phyloP scores from a whole-genome alignment of 768 basidiomycete genomes.

The Termitomyces sp. region DNA sequence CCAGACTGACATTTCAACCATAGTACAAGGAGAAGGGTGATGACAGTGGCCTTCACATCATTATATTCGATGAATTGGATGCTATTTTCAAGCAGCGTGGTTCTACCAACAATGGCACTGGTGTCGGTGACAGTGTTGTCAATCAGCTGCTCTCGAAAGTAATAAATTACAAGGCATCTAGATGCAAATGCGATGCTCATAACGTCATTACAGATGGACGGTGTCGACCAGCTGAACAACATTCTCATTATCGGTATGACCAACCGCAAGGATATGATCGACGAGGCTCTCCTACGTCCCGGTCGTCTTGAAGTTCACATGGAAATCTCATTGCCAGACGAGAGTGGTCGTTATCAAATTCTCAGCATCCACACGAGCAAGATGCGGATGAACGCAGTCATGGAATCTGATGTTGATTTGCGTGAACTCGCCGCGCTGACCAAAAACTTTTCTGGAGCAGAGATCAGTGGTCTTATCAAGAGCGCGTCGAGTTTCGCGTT shows the following conservation, averaged over 20 bases:
- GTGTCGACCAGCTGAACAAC: conserved; percentile 98
- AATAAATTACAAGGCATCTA: conserved; percentile 18
- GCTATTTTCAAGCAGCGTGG: conserved; percentile 99
- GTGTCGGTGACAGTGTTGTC: conserved; percentile 98
- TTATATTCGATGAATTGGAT: conserved; percentile 98
- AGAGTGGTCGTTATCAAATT: conserved; percentile 87
- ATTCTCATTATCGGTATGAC: conserved; percentile 99
- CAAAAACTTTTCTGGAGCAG: conserved; percentile 98
- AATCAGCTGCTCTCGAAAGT: conserved; percentile 98
- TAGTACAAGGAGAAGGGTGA: conserved; percentile 97
- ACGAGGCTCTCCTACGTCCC: conserved; percentile 94
- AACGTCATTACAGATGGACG: conserved; percentile 76
- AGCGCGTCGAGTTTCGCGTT: conserved; percentile 98
- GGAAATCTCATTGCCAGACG: conserved; percentile 98
- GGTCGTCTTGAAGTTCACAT: conserved; percentile 99
- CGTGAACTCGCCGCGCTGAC: conserved; percentile 74
- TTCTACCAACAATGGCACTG: conserved; percentile 83
- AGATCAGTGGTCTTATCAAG: conserved; percentile 93
- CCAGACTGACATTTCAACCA: neutral
- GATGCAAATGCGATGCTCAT: neutral
- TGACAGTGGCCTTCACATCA: conserved; percentile 96
- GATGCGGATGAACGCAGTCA: conserved; percentile 88
- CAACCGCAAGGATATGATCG: conserved; percentile 97
- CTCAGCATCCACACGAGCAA: conserved; percentile 91
- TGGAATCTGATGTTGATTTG: conserved; percentile 83